Percentiles rank a stretch among this genome's conserved stretches.
Evolutionary conservation across 768 basidiomycete species (phyloP).

Genomic region (Podaxis sp.): DNA sequence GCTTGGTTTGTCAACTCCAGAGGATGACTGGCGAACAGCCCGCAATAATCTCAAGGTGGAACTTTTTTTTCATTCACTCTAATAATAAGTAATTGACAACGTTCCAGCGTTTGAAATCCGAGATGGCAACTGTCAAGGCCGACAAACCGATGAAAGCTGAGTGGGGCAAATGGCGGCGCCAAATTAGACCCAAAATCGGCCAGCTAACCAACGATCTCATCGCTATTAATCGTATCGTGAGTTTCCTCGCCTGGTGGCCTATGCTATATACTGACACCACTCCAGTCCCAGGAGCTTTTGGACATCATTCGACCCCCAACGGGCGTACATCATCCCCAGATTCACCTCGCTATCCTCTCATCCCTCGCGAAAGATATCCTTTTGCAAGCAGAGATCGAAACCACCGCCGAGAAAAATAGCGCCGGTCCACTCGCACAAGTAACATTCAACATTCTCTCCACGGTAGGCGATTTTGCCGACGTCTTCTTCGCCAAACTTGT

Average conservation of each 20-base stretch:
- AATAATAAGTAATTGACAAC: constrained; percentile 6
- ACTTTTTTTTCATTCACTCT: background rate
- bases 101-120: constrained; percentile 56
- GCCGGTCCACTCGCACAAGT: constrained; percentile 82
- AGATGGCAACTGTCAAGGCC: constrained; percentile 61
- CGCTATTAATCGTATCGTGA: constrained; percentile 61
- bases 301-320: constrained; percentile 28
- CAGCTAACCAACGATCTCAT: constrained; percentile 72
- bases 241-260: constrained; percentile 23
- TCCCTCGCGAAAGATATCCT: constrained; percentile 88
- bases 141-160: constrained; percentile 48
- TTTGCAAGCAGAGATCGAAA: constrained; percentile 90
- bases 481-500: constrained; percentile 83
- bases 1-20: constrained; percentile 51
- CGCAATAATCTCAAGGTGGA: constrained; percentile 51
- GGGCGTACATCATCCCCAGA: constrained; percentile 26
- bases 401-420: constrained; percentile 80
- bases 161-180: constrained; percentile 67
- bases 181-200: constrained; percentile 84
- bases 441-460: constrained; percentile 62
- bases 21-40: constrained; percentile 63
- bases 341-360: constrained; percentile 77
- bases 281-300: constrained; percentile 35
- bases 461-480: constrained; percentile 54
- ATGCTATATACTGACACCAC: background rate